These are phyloP conservation scores for Fusarium musae DNA, from an alignment of 2,329 filamentous ascomycete genomes.

Conservation along the genomic window DNA sequence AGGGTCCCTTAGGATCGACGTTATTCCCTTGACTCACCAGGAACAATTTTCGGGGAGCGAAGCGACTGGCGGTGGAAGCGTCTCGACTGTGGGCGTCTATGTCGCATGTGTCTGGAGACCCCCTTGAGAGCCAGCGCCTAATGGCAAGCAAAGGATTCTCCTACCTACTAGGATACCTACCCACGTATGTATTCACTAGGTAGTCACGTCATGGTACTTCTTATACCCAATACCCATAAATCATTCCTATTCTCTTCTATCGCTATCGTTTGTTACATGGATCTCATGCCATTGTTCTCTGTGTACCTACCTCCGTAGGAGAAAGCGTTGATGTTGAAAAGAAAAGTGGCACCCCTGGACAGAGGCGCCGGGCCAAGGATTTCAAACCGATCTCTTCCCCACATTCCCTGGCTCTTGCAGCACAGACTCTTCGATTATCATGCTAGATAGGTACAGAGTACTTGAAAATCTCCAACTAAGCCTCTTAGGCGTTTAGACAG, in stretches of 20 bases:
- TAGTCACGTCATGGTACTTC: background rate
- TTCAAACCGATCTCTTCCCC: constrained; percentile 35
- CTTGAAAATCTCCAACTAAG: background rate
- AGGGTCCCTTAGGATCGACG: constrained; percentile 18
- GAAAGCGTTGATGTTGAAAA: background rate
- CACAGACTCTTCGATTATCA: constrained; percentile 10
- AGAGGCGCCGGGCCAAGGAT: constrained; percentile 21
- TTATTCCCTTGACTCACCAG: constrained; percentile 25
- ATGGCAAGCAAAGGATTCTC: background rate
- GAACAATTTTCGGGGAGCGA: constrained; percentile 13
- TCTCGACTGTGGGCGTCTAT: constrained; percentile 41
- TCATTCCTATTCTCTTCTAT: background rate
- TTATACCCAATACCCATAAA: background rate
- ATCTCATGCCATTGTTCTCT: constrained; percentile 6
- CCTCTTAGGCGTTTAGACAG: background rate
- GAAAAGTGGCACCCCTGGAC: constrained; percentile 24
- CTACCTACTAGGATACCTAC: background rate
- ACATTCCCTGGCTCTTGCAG: background rate
- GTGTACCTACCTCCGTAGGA: background rate
- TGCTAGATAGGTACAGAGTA: background rate
- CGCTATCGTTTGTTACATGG: background rate
- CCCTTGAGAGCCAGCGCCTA: constrained; percentile 29
- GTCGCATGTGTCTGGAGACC: constrained; percentile 35
- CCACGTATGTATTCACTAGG: background rate
- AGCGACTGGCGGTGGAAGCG: constrained; percentile 37